Evolutionary conservation across 306 rosid species (phyloP), one percentile per base, ranked within the genome.

Genomic region (Astragalus glycyphyllos): DNA sequence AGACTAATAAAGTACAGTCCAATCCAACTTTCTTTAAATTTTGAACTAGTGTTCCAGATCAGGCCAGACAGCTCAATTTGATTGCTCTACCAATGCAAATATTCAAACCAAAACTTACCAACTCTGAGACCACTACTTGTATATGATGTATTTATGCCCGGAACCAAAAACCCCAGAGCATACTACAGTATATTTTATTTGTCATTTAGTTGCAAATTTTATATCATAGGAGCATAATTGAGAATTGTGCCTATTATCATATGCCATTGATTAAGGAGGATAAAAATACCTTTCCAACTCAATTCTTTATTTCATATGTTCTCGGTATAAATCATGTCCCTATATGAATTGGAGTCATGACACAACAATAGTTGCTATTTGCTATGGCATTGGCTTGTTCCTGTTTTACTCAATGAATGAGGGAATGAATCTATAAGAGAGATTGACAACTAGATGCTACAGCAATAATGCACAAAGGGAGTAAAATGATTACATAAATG

Each of bases 401-500:
- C 13, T 71, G n/a, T 65, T 38, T 37, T 29, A 44, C 45, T 20
- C 12, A 61, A 51, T 10, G 31, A 62, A 44, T 14, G 69, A 60
- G 73, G 40, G 51, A 48, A 38, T 65, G 64, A 37, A n/a, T 79
- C 53, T 42, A 68, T n/a, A 47, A 68, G 53, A 26, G 68, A 47
- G 56, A 26, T 26, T 26, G 3, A 46, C 73, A 78, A 71, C 53
- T 4, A 78, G 74, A 74, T 71, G 65, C 58, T 37, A 65, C 40
- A 17, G 41, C 65, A 78, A 78, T 69, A 71, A 47, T 56, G 66
- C 68, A 6, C 13, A 62, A 51, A 62, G 46, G 56, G 56, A 31
- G 6, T 11, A 1, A 69, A 58, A 65, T 78, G 69, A 59, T 78
- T 71, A 68, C 73, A n/a, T n/a, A n/a, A n/a, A n/a, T n/a, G n/a